Conservation (phyloP, 148 eudicot species). For the Silene latifolia region DNA sequence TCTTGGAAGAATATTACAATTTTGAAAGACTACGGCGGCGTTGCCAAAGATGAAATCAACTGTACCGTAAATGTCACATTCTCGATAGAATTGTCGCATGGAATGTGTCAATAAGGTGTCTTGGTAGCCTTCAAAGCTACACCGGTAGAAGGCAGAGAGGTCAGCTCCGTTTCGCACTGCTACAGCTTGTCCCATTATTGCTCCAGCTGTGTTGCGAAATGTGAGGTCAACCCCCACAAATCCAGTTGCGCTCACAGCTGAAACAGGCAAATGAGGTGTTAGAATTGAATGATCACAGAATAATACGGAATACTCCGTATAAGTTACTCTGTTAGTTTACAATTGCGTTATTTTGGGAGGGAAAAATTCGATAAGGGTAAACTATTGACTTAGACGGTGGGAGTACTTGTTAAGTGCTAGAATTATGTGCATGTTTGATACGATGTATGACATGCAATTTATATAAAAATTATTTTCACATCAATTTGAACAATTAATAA, state of each 20-base stretch:
- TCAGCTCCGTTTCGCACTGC: constrained; percentile 23
- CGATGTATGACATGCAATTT: too few species aligned
- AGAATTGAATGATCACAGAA: too few species aligned
- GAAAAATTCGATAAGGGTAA: too few species aligned
- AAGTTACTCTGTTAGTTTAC: too few species aligned
- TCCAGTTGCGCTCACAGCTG: constrained; percentile 6
- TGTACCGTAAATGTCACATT: constrained; percentile 39
- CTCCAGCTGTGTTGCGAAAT: constrained; percentile 6
- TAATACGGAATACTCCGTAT: too few species aligned
- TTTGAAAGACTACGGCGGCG: constrained; percentile 32
- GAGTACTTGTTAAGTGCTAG: too few species aligned
- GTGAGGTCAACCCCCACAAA: constrained; percentile 14
- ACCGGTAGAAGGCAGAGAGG: constrained; percentile 25
- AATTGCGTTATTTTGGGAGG: too few species aligned
- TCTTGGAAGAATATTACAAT: constrained; percentile 24
- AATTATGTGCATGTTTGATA: too few species aligned
- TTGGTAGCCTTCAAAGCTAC: constrained; percentile 38
- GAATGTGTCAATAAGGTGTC: constrained; percentile 10
- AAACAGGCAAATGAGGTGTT: too few species aligned
- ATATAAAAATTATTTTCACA: too few species aligned
- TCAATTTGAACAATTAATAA: too few species aligned
- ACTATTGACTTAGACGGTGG: too few species aligned
- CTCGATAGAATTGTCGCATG: constrained; percentile 27
- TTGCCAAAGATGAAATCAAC: constrained; percentile 44
- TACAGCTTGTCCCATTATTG: constrained; percentile 9